Base-by-base conservation (phyloP, 2,329 filamentous ascomycete species). In the Neoarthrinium moseri region DNA sequence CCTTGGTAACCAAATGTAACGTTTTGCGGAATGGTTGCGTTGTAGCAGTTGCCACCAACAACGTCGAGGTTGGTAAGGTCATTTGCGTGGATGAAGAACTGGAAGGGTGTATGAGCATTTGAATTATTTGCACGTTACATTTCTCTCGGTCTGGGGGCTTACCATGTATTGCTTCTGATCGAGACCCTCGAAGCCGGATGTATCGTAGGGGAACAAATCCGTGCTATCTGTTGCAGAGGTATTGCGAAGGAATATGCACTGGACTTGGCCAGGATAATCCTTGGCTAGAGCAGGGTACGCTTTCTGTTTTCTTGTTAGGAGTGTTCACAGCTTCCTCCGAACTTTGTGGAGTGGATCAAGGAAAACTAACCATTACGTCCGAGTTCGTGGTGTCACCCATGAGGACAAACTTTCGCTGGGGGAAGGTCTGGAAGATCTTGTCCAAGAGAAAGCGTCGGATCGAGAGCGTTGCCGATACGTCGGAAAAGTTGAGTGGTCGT, bases 161-260 rank as follows among this genome's bases (percentile, higher is more conserved):
- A 44, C 41, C 87, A 91, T 91, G 68, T 89, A 91, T 52, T 71
- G 78, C 24, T 72, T 72, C 61, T 84, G 79, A 41, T 85, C 77
- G 34, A 91, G 60, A 3, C 70, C 77, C 66, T 87, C 71, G 68
- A 91, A 91, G 1, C 83, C 84, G 18, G 71, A 72, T 0, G 87
- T 91, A 56, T 91, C 77, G 64, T 91, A 91, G 0, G 88, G 87
- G 64, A 91, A 89, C 51, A 77, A 75, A 62, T 89, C 81, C 1
- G 72, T 74, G 0, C 64, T 53, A 53, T 91, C 87, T 0, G 87
- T 91, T 0, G 83, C 75, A 7, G 77, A 81, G 0, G 86, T 89
- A 65, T 91, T 91, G 45, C 88, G 80, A 18, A 92, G 69, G 54
- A 89, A 80, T 55, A 91, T 91, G 64, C 87, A 91, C 56, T 86